Evolutionary conservation across 257 asterid species (phyloP), one percentile per base, ranked within the genome.

Genomic region (Solanum verrucosum): DNA sequence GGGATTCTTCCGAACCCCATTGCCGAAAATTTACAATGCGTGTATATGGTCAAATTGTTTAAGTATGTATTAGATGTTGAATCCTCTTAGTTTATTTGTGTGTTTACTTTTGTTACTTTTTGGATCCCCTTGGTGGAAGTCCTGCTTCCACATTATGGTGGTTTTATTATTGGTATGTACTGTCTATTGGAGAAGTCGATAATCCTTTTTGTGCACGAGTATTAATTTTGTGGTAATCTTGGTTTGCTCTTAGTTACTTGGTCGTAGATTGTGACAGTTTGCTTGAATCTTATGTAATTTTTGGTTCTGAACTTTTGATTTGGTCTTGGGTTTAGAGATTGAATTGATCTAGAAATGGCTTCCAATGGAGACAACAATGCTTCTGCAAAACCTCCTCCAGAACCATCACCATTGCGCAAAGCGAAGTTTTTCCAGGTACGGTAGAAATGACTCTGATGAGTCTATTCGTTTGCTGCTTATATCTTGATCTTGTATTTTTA

Each of bases 341-440:
- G 87, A 89, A 90, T 87, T 88, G 84, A 72, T 87, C 85, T 13
- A 31, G 37, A 88, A 84, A 97, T 97, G 99, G 98, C 98, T 87
- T 88, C 95, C 6, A 94, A 94, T 34, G 98, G 97, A 84, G 93
- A 90, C 31, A 93, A 84, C 91, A 90, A 88, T 67, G 91, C 88
- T 5, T 88, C 93, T 68, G 90, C 95, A 68, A 97, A 97, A 91
- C 94, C 98, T 20, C 98, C 99, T n/a, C 99, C 99, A 0, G 98
- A 95, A 93, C 99, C 99, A 46, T 97, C 99, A 35, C 99, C 99
- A 2, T 86, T 97, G 93, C 91, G 99, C 74, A 95, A 91, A 87
- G 99, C 98, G 29, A 97, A 97, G 70, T 95, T 97, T 90, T 95
- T 95, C 88, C 92, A 97, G 98, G 98, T 97, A 88, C 12, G 33